phyloP scores from a whole-genome alignment of 441 rosid genomes.

The Syzygium syzygioides region DNA sequence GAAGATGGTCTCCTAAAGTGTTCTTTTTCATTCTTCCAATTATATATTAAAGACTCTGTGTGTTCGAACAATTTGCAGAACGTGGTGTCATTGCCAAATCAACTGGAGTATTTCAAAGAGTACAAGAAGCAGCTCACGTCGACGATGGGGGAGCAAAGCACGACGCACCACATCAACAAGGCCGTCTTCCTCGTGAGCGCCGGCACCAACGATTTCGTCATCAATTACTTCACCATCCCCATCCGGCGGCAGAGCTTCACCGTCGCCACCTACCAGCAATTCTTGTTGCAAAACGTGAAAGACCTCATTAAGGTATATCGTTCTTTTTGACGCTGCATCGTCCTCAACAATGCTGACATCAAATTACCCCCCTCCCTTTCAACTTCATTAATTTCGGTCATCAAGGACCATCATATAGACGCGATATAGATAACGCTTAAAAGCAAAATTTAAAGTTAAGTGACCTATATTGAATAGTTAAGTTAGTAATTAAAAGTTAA shows the following conservation, averaged over 20 bases:
- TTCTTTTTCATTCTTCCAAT: neutral
- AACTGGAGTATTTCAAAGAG: conserved; percentile 60
- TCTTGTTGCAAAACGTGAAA: conserved; percentile 32
- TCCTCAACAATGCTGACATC: neutral
- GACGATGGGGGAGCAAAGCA: conserved; percentile 37
- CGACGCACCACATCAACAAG: conserved; percentile 38
- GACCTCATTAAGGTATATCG: conserved; percentile 45
- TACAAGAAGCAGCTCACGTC: conserved; percentile 45
- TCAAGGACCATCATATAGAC: neutral
- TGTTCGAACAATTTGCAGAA: conserved; percentile 27
- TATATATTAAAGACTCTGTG: neutral
- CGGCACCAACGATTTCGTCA: conserved; percentile 75
- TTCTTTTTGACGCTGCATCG: neutral
- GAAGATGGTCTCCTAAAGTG: neutral
- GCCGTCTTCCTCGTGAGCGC: conserved; percentile 50
- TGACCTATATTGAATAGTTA: neutral
- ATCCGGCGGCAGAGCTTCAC: conserved; percentile 40
- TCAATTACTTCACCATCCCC: conserved; percentile 57
- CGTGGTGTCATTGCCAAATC: conserved; percentile 43
- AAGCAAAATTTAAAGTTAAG: neutral
- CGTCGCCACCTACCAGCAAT: conserved; percentile 42
- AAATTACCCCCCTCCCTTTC: neutral
- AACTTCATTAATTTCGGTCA: neutral
- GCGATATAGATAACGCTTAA: neutral
- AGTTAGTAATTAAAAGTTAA: neutral